Base-by-base conservation (phyloP, 2,329 filamentous ascomycete genomes). In the Nakataea oryzae region DNA sequence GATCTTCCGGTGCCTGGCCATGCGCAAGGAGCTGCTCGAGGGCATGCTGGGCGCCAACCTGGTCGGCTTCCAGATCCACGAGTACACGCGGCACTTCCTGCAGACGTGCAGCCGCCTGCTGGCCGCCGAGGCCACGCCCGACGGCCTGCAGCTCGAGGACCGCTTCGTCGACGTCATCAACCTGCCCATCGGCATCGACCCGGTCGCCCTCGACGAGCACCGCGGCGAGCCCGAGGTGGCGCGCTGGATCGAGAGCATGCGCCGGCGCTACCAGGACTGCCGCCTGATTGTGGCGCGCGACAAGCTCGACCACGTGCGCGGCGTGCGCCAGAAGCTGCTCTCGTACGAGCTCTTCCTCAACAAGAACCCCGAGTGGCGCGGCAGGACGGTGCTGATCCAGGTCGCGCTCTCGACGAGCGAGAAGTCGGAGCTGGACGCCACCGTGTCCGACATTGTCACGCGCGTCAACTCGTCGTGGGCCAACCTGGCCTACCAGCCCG, bases 321-420 rank as follows among this genome's bases (percentile, higher is more conserved):
- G 95, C 64, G 92, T 97, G 54, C 86, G 93, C 54, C 93, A 96
- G 75, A 97, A 97, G 79, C 82, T 97, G 7, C 80, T 97, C 29
- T 89, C 93, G 1, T 96, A 91, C 70, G 95, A 97, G 74, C 77
- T 97, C 11, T 97, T 97, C 76, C 82, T 97, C 57, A 96, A 96
- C 76, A 91, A 92, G 72, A 90, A 97, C 71, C 93, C 93, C 0
- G 84, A 96, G 70, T 97, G 90, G 89, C 83, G 87, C 61, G 91
- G 93, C 68, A 88, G 89, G 70, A 90, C 93, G 17, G 92, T 97
- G 30, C 79, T 97, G 64, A 93, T 97, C 63, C 93, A 97, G 75
- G 93, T 97, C 17, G 93, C 93, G 3, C 89, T 95, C 3, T 96
- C 93, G 1, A 91, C 90, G 1, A 92, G 89, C 29, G 93, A 97